Evolutionary conservation across 2,329 filamentous ascomycete genomes (phyloP).

Genomic region (Colletotrichum musae): DNA sequence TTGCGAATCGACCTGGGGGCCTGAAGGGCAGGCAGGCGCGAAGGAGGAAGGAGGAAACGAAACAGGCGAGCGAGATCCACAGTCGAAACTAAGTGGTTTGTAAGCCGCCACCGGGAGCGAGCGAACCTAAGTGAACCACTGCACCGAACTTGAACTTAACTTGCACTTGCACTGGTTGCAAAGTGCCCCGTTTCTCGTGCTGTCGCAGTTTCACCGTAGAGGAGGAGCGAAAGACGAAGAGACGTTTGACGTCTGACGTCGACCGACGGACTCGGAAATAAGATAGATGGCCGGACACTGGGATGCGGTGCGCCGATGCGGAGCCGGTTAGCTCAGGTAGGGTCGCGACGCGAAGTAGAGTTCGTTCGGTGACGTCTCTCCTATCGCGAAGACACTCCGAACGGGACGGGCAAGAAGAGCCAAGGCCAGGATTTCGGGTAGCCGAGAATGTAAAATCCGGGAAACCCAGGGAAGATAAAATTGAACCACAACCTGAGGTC

Average conservation of each 20-base stretch:
- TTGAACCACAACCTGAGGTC: slow-evolving; percentile 12
- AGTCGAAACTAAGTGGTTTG: slow-evolving; percentile 23
- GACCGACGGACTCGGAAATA: not conserved
- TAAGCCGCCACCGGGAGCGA: slow-evolving; percentile 4
- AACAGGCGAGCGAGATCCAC: slow-evolving; percentile 21
- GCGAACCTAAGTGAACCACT: too few species aligned
- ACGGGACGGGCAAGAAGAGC: not conserved
- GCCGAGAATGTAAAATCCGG: not conserved
- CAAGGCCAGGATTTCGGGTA: slow-evolving; percentile 12
- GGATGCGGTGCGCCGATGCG: slow-evolving; percentile 32
- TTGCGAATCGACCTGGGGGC: not conserved
- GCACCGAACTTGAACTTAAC: not conserved
- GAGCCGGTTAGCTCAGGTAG: slow-evolving; percentile 22
- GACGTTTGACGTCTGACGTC: not conserved
- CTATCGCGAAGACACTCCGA: slow-evolving; percentile 4
- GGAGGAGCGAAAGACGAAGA: not conserved
- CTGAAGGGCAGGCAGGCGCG: not conserved
- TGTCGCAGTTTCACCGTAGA: slow-evolving; percentile 18
- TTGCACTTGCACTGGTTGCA: slow-evolving; percentile 10
- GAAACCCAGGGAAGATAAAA: not conserved
- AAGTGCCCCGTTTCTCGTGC: slow-evolving; percentile 3
- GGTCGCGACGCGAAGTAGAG: slow-evolving; percentile 13
- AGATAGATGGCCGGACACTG: slow-evolving; percentile 1
- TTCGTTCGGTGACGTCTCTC: slow-evolving; percentile 35
- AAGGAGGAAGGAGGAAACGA: not conserved